phyloP scores from a whole-genome alignment of 73 alveolate genomes.

The Paramecium octaurelia region DNA sequence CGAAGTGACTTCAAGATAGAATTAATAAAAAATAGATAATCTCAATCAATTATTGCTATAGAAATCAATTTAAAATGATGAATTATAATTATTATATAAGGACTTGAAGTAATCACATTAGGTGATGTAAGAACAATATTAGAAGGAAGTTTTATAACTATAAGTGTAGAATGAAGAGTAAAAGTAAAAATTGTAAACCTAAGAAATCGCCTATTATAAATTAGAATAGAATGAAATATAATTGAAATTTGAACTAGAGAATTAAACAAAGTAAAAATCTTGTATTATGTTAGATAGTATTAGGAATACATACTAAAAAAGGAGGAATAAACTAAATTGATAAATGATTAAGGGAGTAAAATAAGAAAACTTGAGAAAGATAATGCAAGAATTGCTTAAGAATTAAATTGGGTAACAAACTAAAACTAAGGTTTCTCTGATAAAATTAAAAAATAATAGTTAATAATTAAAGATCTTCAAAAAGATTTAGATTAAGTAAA shows the following conservation, averaged over 20 bases:
- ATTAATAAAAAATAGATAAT: background rate
- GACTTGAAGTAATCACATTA: background rate
- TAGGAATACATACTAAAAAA: background rate
- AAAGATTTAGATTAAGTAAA: background rate
- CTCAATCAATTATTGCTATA: background rate
- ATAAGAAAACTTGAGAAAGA: background rate
- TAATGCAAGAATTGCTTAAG: background rate
- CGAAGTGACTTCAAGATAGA: background rate
- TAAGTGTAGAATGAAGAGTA: background rate
- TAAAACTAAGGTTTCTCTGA: constrained; percentile 3
- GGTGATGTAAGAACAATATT: background rate
- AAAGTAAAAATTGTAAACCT: background rate
- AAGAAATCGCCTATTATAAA: background rate
- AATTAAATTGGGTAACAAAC: background rate
- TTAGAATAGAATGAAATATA: background rate
- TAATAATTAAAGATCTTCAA: background rate
- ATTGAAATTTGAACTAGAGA: background rate
- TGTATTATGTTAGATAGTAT: background rate
- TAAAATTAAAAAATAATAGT: constrained; percentile 3
- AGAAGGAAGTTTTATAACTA: background rate
- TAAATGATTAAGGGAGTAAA: background rate
- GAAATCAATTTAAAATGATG: constrained; percentile 10
- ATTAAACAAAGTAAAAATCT: background rate
- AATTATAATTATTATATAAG: background rate
- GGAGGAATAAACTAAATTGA: background rate